Conservation (phyloP, 1,284 basidiomycete genomes). For the Hortiboletus rubellus region DNA sequence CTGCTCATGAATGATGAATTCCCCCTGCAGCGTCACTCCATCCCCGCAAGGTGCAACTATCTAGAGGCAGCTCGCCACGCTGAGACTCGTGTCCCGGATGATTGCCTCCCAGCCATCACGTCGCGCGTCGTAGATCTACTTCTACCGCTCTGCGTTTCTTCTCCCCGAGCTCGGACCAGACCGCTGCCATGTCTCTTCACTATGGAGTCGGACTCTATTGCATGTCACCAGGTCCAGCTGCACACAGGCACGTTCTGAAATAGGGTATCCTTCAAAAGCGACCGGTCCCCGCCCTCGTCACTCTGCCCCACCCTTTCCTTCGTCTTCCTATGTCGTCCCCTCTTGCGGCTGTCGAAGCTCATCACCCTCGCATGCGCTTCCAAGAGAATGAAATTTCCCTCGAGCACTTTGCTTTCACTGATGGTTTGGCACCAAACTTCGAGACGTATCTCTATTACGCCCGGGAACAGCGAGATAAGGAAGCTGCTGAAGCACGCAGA, state of each 20-base stretch:
- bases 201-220: not conserved
- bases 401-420: constrained; percentile 22
- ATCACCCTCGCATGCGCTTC: constrained; percentile 18
- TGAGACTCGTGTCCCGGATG: no score
- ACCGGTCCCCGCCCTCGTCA: not conserved
- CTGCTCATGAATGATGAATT: no score
- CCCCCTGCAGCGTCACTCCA: not conserved
- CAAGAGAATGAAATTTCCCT: constrained; percentile 10
- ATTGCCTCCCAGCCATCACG: no score
- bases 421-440: constrained; percentile 28
- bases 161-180: no score
- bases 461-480: constrained; percentile 30
- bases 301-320: not conserved
- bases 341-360: constrained; percentile 17
- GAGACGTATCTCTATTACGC: constrained; percentile 36
- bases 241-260: not conserved
- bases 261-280: constrained; percentile 15
- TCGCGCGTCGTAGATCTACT: no score
- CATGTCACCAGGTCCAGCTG: not conserved
- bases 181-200: not conserved
- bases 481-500: constrained; percentile 36
- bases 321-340: constrained; percentile 21
- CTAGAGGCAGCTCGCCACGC: no score
- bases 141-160: no score
- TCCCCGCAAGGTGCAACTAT: no score